phyloP scores from a whole-genome alignment of 805 yeast species.

The Candida sphagnicola region DNA sequence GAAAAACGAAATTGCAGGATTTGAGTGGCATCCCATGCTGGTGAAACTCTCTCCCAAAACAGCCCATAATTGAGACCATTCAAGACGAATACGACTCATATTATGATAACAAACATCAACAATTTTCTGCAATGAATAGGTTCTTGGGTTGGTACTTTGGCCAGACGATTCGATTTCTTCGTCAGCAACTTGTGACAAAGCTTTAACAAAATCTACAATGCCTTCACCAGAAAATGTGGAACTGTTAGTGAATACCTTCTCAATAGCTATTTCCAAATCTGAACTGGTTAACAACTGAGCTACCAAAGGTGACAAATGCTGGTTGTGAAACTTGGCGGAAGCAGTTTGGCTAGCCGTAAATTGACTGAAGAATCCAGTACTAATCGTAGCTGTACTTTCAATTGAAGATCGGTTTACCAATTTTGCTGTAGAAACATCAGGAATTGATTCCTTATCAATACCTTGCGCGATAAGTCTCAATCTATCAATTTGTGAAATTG shows the following conservation, averaged over 20 bases:
- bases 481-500: conserved; percentile 89
- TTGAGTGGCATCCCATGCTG: conserved; percentile 75
- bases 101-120: conserved; percentile 97
- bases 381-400: conserved; percentile 44
- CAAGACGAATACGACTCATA: conserved; percentile 92
- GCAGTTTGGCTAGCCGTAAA: conserved; percentile 62
- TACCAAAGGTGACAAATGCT: conserved; percentile 56
- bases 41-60: conserved; percentile 89
- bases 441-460: conserved; percentile 74
- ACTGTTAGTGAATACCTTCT: conserved; percentile 82
- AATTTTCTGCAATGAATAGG: conserved; percentile 89
- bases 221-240: conserved; percentile 76
- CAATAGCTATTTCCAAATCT: conserved; percentile 75
- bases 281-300: conserved; percentile 58
- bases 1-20: conserved; percentile 74
- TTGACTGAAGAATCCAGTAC: conserved; percentile 51
- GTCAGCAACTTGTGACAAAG: conserved; percentile 78
- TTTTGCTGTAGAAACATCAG: conserved; percentile 79
- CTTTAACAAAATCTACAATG: conserved; percentile 81
- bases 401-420: conserved; percentile 50
- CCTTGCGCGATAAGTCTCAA: conserved; percentile 86
- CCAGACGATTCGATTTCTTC: conserved; percentile 92
- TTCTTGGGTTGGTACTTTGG: conserved; percentile 76
- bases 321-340: conserved; percentile 66
- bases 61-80: conserved; percentile 95